Evolutionary conservation across 352 stramenopile genomes (phyloP), one percentile per base, ranked within the genome.

Genomic region (Globisporangium orthogonon): DNA sequence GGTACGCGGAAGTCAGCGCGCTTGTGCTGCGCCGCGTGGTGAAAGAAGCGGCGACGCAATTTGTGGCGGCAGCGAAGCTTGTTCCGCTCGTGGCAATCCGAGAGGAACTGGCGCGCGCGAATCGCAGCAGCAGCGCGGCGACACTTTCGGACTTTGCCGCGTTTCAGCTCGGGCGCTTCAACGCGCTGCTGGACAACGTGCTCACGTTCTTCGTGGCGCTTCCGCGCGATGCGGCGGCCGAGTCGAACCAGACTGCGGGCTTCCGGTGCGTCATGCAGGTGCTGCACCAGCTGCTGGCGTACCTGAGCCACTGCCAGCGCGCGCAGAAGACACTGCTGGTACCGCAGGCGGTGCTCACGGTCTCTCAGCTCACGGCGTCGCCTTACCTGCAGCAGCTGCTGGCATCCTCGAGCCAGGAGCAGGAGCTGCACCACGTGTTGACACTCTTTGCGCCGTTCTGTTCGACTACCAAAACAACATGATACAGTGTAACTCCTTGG

Each of bases 331-430:
- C 59, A 28, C 54, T 73, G 9, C 57, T 78, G 14, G 52, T 80
- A 2, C 31, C 66, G 23, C 69, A 74, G 15, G 74, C 78, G 2
- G 73, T 64, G 1, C 63, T 76, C 47, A 72, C 78, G 0, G 62
- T 80, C 0, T 51, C 65, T 37, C 76, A 88, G 62, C 78, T 90
- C 10, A 77, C 70, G 15, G 51, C 66, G 4, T 90, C 80, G 28
- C 76, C 80, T n/a, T 86, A 83, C 57, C 61, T 90, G 60, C 73
- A 81, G 51, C 72, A 83, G 51, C 54, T 84, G 35, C 56, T 88
- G 0, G 71, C 72, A 1, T 70, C 75, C 0, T 71, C 76, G 11
- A 66, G 55, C 39, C 74, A 81, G 18, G 73, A 87, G 47, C 66
- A 65, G 30, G 74, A 87, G 40, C 65, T 85, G 14, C 63, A 76